A percentile compares a stretch with the other conserved stretches of the same genome.
Conservation (phyloP, 176 grass and related monocot species). For the Cenchrus purpureus region DNA sequence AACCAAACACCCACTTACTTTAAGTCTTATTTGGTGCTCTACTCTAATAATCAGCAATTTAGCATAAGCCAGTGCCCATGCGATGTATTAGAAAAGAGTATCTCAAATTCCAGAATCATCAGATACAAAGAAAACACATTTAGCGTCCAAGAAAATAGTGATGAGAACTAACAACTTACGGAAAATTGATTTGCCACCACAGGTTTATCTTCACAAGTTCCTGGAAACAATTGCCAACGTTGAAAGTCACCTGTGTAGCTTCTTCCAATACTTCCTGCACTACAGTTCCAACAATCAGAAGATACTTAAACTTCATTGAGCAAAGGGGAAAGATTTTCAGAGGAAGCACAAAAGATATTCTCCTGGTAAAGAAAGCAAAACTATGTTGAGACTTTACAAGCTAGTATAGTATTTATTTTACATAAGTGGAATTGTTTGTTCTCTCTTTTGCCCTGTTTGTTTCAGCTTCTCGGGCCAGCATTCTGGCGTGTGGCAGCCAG, state of each 20-base stretch:
- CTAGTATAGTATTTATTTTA: not conserved
- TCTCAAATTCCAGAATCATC: not conserved
- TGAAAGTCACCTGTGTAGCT: constrained; percentile 96
- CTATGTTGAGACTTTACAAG: not conserved
- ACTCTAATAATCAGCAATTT: not conserved
- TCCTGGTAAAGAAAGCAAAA: not conserved
- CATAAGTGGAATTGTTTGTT: constrained; percentile 1
- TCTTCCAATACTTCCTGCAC: constrained; percentile 98
- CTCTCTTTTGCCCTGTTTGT: not conserved
- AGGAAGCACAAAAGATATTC: not conserved
- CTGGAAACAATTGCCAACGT: constrained; percentile 93
- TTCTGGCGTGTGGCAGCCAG: too few species aligned
- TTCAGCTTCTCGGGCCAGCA: too few species aligned
- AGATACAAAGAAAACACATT: constrained; percentile 6
- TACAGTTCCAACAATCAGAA: constrained; percentile 59
- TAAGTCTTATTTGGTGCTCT: constrained; percentile 15
- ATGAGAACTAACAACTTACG: constrained; percentile 61
- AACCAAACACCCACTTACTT: too few species aligned
- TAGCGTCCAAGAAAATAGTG: not conserved
- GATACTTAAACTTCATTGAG: constrained; percentile 25
- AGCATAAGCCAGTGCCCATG: not conserved
- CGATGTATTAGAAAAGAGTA: not conserved
- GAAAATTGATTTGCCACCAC: constrained; percentile 94
- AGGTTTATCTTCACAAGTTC: constrained; percentile 75
- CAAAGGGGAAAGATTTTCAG: constrained; percentile 14